Evolutionary conservation across 2,329 filamentous ascomycete species (phyloP).

Genomic region (Exserohilum rostratum): DNA sequence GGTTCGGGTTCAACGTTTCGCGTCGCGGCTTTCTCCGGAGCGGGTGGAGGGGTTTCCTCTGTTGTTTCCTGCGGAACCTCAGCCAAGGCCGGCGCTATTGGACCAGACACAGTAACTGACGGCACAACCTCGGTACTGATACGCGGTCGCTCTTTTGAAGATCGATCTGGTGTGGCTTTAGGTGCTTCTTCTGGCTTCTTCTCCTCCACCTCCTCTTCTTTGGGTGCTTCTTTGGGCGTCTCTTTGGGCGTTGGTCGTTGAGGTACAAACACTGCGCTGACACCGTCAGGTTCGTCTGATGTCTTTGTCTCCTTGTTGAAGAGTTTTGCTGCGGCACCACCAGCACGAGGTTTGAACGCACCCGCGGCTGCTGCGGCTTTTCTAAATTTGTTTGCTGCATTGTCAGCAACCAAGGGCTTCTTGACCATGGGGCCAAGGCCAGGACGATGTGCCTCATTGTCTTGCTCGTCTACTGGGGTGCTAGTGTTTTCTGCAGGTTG

Average conservation of each 20-base stretch:
- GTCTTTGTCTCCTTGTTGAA: constrained; percentile 63
- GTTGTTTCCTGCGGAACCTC: constrained; percentile 25
- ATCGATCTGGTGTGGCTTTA: constrained; percentile 29
- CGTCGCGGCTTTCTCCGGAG: constrained; percentile 32
- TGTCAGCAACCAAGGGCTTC: constrained; percentile 72
- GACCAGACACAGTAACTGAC: constrained; percentile 45
- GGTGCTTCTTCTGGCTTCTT: constrained; percentile 33
- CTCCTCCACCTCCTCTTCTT: constrained; percentile 31
- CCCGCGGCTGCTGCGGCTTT: constrained; percentile 74
- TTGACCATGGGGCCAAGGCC: constrained; percentile 92
- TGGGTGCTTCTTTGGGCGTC: constrained; percentile 25
- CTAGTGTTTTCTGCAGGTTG: constrained; percentile 46
- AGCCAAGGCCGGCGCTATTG: constrained; percentile 29
- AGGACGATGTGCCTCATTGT: constrained; percentile 67
- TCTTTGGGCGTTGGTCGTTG: constrained; percentile 47
- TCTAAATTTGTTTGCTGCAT: constrained; percentile 77
- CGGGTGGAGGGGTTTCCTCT: constrained; percentile 48
- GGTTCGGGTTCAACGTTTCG: constrained; percentile 33
- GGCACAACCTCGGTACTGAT: constrained; percentile 44
- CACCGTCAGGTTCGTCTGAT: constrained; percentile 81
- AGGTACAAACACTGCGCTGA: constrained; percentile 85
- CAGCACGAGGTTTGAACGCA: constrained; percentile 84
- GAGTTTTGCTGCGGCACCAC: constrained; percentile 82
- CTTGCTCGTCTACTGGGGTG: constrained; percentile 54
- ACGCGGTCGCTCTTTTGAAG: constrained; percentile 36